These are phyloP conservation scores for Calonectria hongkongensis DNA, from an alignment of 2,329 filamentous ascomycete genomes.

Conservation along the genomic window DNA sequence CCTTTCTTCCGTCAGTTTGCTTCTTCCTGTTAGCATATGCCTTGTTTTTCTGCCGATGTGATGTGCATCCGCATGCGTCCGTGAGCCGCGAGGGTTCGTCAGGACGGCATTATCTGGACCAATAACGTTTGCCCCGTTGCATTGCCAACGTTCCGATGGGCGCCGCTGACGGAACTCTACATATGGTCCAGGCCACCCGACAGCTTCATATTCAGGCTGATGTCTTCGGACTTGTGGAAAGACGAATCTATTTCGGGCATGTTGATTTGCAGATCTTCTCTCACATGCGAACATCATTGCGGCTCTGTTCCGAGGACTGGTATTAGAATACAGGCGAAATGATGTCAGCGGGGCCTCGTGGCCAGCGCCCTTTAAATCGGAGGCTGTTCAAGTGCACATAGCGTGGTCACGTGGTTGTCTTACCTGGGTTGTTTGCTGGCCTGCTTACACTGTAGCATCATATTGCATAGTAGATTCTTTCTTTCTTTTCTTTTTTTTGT, in stretches of 20 bases:
- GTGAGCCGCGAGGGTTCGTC: conserved; percentile 12
- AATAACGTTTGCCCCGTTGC: conserved; percentile 22
- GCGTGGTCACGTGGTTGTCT: too few relatives aligned
- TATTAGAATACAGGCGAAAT: conserved; percentile 1
- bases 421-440: not conserved
- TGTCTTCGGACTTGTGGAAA: not conserved
- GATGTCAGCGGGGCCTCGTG: conserved; percentile 28
- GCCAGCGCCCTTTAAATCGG: not conserved
- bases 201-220: not conserved
- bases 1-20: not conserved
- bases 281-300: conserved; percentile 21
- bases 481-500: too few relatives aligned
- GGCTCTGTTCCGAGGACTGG: not conserved
- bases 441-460: conserved; percentile 17
- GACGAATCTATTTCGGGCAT: not conserved
- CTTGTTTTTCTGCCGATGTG: conserved; percentile 1
- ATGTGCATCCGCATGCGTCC: conserved; percentile 1
- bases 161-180: conserved; percentile 4
- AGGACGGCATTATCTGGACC: conserved; percentile 18
- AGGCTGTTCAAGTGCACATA: not conserved
- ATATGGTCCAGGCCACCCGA: not conserved
- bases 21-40: not conserved
- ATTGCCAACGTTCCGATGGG: not conserved
- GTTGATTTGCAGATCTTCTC: not conserved
- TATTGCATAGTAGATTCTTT: too few relatives aligned